These are phyloP conservation scores for Phyllostachys edulis DNA, from an alignment of 176 grass and related monocot genomes.

Conservation along the genomic window DNA sequence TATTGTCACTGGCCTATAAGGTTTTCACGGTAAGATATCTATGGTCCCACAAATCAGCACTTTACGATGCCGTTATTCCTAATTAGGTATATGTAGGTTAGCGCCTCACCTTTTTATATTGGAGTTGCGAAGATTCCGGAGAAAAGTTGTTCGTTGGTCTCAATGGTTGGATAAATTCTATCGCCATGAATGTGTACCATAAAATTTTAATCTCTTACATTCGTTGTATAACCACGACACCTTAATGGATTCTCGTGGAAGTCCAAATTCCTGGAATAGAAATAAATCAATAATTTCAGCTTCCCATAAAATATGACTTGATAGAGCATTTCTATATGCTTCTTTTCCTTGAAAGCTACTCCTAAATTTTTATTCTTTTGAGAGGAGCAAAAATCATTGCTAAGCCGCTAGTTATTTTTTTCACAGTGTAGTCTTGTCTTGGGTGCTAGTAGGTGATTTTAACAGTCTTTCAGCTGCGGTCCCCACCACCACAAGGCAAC, in stretches of 20 bases:
- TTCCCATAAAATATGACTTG: not conserved
- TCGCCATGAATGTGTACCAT: not conserved
- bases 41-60: not conserved
- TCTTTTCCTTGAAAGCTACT: not conserved
- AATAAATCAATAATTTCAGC: not conserved
- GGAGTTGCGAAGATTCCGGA: not conserved
- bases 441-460: not conserved
- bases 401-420: not conserved
- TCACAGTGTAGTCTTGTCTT: not conserved
- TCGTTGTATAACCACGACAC: not conserved
- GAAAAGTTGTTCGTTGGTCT: not conserved
- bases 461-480: not conserved
- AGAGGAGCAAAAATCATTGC: not conserved
- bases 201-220: not conserved
- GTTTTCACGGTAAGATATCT: not conserved
- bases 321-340: not conserved
- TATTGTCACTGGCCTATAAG: not conserved
- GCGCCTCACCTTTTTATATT: conserved; percentile 14
- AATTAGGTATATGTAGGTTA: not conserved
- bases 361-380: not conserved
- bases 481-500: not conserved
- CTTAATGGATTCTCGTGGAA: too few relatives aligned
- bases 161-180: not conserved
- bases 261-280: not conserved
- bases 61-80: not conserved